These are phyloP conservation scores for Epichloe sp. DNA, from an alignment of 2,329 filamentous ascomycete species.

Conservation along the genomic window DNA sequence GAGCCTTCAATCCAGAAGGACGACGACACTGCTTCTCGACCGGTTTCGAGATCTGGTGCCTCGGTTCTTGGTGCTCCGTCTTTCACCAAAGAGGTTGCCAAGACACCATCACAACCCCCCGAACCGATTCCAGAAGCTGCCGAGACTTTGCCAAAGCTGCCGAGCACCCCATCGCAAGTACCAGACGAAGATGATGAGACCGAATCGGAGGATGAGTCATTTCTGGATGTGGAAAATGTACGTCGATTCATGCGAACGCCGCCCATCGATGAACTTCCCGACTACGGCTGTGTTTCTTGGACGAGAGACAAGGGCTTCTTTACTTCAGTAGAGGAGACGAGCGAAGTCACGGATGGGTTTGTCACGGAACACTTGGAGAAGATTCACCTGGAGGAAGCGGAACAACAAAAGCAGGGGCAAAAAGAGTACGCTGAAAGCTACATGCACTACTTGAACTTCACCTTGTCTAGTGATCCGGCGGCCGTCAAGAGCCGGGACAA, in stretches of 20 bases:
- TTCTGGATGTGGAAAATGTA: conserved; percentile 33
- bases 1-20: not conserved
- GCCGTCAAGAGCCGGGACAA: conserved; percentile 43
- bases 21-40: conserved; percentile 1
- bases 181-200: conserved; percentile 39
- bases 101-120: not conserved
- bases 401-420: conserved; percentile 26
- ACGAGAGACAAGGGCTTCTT: conserved; percentile 32
- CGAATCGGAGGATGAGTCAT: conserved; percentile 41
- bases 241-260: conserved; percentile 41
- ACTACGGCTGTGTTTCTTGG: conserved; percentile 34
- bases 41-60: conserved; percentile 1
- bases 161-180: conserved; percentile 35
- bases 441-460: conserved; percentile 39
- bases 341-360: conserved; percentile 29
- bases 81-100: not conserved
- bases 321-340: conserved; percentile 24
- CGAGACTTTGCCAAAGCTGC: conserved; percentile 20
- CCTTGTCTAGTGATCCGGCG: conserved; percentile 39
- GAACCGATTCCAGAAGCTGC: conserved; percentile 13
- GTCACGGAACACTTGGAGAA: conserved; percentile 32
- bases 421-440: conserved; percentile 35
- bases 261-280: conserved; percentile 39
- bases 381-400: conserved; percentile 22
- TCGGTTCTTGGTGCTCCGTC: conserved; percentile 1